Evolutionary conservation across 164 flowering plant species (phyloP), one percentile per base, ranked within the genome.

Genomic region (Tetracentron sinense): DNA sequence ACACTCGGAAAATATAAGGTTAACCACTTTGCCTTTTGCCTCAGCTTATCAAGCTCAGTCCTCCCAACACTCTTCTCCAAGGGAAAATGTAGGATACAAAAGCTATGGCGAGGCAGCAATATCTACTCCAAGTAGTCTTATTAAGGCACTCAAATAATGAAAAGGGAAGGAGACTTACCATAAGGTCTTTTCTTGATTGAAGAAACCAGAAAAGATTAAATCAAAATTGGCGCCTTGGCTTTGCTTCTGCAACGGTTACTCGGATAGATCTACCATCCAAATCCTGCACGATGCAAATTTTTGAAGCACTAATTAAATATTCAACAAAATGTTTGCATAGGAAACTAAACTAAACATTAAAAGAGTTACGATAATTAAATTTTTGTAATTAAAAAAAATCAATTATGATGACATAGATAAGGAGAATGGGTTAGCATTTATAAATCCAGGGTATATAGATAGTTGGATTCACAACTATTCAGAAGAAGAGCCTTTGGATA

Each of bases 241-340:
- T 83, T 27, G 89, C 53, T 75, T 88, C 98, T 5, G 98, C 97
- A 38, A 72, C 65, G n/a, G 85, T 74, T 19, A 93, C 98, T 62
- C 94, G 82, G 44, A 93, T 87, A 47, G 81, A 0, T 70, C 98
- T 81, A 11, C 98, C 98, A 73, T 79, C 64, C 69, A 93, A 74
- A 57, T 90, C 96, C 98, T 90, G 77, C 73, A 72, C 25, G 53
- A 70, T 51, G 48, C 11, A 68, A 27, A 15, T n/a, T 48, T 19
- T 20, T 20, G 20, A 25, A 21, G 54, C 26, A 22, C 23, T 26
- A 6, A 42, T 22, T 12, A 27, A 44, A 26, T 35, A n/a, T 12
- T 21, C 35, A 54, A 50, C 10, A 51, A 51, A 16, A 28, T 30
- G 10, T 54, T 54, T 44, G 19, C 23, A 26, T 16, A 54, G 16